These are phyloP conservation scores for Colletotrichum brevisporum DNA, from an alignment of 2,329 filamentous ascomycete species.

Conservation along the genomic window DNA sequence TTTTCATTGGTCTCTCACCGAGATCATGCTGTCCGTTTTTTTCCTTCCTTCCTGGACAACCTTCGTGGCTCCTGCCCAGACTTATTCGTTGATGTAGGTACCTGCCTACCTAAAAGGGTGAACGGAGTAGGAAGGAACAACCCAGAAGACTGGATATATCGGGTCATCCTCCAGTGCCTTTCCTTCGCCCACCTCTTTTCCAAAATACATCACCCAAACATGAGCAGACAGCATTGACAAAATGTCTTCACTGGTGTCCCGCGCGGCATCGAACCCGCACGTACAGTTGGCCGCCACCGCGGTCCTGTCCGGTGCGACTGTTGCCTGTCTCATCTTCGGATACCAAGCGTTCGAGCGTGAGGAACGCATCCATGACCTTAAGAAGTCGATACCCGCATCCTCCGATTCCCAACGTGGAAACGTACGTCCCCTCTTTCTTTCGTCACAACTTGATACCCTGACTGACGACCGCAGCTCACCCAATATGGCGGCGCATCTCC, in stretches of 20 bases:
- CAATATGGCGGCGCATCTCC: conserved; percentile 69
- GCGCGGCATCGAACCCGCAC: conserved; percentile 60
- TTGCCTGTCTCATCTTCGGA: conserved; percentile 72
- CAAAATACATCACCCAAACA: neutral
- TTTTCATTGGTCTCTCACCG: conserved; percentile 31
- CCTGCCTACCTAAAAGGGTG: too few species aligned
- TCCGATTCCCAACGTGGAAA: conserved; percentile 50
- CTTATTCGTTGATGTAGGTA: conserved; percentile 2
- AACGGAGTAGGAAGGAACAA: neutral
- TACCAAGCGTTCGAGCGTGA: conserved; percentile 72
- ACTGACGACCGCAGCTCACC: conserved; percentile 65
- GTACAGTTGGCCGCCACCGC: conserved; percentile 80
- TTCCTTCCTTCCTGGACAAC: neutral
- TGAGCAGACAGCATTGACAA: conserved; percentile 37
- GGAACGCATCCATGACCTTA: conserved; percentile 69
- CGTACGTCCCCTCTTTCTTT: conserved; percentile 41
- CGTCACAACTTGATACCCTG: neutral
- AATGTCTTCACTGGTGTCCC: conserved; percentile 61
- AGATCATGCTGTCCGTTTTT: conserved; percentile 2
- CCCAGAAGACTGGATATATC: neutral
- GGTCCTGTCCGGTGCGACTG: conserved; percentile 72
- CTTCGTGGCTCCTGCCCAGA: conserved; percentile 7
- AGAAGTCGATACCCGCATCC: conserved; percentile 69
- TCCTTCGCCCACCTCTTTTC: too few species aligned
- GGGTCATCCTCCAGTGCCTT: neutral